Conservation (phyloP, 2,329 filamentous ascomycete species). For the Paracoccidioides lutzii region DNA sequence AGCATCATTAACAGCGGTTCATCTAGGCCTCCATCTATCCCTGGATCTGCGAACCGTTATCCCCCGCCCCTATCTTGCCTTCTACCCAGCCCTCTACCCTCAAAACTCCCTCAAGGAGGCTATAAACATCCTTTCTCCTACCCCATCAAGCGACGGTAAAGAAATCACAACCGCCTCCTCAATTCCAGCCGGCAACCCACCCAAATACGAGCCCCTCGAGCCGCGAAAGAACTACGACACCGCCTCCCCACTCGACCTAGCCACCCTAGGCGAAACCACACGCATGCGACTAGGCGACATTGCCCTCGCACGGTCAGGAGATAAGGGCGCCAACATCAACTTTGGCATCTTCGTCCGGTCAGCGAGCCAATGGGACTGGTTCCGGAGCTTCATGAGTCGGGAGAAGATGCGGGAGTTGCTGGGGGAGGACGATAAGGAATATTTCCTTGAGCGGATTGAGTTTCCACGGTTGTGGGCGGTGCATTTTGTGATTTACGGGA, state of each 20-base stretch:
- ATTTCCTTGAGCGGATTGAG: slow-evolving; percentile 37
- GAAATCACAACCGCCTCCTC: not conserved
- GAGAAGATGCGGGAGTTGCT: slow-evolving; percentile 28
- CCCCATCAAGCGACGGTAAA: not conserved
- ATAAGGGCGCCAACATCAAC: slow-evolving; percentile 33
- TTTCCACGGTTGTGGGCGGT: slow-evolving; percentile 35
- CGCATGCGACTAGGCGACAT: slow-evolving; percentile 32
- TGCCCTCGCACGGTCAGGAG: slow-evolving; percentile 31
- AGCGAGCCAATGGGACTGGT: slow-evolving; percentile 21
- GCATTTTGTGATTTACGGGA: slow-evolving; percentile 40
- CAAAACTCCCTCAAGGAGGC: slow-evolving; percentile 19
- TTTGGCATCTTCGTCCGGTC: slow-evolving; percentile 27
- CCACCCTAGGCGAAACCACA: slow-evolving; percentile 18
- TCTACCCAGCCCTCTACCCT: slow-evolving; percentile 28
- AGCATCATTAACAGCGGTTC: no score
- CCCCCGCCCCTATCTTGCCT: slow-evolving; percentile 30
- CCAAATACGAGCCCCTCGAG: slow-evolving; percentile 11
- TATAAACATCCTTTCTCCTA: slow-evolving; percentile 16
- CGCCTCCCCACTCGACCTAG: slow-evolving; percentile 9
- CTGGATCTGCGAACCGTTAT: slow-evolving; percentile 31
- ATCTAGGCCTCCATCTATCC: slow-evolving; percentile 29
- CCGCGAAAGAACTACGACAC: slow-evolving; percentile 15
- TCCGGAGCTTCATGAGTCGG: slow-evolving; percentile 30
- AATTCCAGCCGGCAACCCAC: slow-evolving; percentile 10
- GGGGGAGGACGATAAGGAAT: slow-evolving; percentile 32